Evolutionary conservation across 2,329 filamentous ascomycete species (phyloP).

Genomic region (Exophiala lecanii-corni): DNA sequence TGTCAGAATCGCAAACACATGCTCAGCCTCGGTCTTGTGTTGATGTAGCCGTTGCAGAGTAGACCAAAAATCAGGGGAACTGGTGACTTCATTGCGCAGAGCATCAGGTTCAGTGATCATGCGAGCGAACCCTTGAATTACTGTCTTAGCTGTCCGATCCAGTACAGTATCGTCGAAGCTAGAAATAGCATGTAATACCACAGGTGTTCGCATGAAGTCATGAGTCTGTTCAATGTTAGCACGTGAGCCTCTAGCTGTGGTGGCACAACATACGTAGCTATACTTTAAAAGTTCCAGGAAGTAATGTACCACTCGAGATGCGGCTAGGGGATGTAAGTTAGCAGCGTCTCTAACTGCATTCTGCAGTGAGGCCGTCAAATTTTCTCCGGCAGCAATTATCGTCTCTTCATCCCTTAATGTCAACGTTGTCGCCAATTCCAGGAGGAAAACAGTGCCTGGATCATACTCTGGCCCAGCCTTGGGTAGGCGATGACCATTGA

Average conservation of each 20-base stretch:
- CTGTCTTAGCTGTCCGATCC: constrained; percentile 67
- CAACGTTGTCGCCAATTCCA: constrained; percentile 83
- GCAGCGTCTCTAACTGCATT: constrained; percentile 73
- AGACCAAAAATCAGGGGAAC: constrained; percentile 95
- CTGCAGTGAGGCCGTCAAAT: constrained; percentile 75
- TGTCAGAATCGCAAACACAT: constrained; percentile 84
- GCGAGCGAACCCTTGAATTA: constrained; percentile 71
- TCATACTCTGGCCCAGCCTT: constrained; percentile 67
- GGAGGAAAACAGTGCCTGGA: constrained; percentile 79
- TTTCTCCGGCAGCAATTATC: constrained; percentile 68
- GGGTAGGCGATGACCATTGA: constrained; percentile 56
- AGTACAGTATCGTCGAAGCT: constrained; percentile 75
- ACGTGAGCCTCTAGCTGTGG: not conserved
- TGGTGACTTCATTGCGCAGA: constrained; percentile 86
- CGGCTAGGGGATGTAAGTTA: constrained; percentile 74
- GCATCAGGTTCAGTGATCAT: constrained; percentile 75
- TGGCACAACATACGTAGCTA: constrained; percentile 66
- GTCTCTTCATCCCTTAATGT: constrained; percentile 71
- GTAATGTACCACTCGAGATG: constrained; percentile 83
- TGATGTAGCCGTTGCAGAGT: constrained; percentile 72
- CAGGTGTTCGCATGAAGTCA: constrained; percentile 85
- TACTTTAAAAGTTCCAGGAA: constrained; percentile 74
- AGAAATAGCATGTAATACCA: constrained; percentile 86
- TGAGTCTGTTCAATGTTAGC: constrained; percentile 58
- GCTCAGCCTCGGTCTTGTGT: constrained; percentile 64